Base-by-base conservation (phyloP, 2,329 filamentous ascomycete species). In the Trichoderma koningii region DNA sequence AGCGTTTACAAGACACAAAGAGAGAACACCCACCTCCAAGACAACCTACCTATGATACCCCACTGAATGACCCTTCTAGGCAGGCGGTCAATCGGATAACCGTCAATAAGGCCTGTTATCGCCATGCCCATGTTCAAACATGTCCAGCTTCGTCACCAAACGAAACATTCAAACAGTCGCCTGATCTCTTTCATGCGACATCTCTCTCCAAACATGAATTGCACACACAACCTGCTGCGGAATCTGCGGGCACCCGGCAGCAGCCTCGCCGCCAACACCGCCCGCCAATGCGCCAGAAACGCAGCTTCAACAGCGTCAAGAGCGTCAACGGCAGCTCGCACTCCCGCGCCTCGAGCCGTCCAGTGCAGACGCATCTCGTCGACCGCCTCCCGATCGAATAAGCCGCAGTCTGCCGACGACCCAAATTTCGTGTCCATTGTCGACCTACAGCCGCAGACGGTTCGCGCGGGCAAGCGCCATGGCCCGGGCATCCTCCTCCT, bases 381-480 rank as follows among this genome's bases (percentile, higher is more conserved):
- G 15, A 64, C 69, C 6, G 34, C 68, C 7, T 56, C 67, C 10
- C 67, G 68, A 48, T 65, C 68, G n/a, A 66, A 67, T 52, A 72
- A 71, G 51, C 68, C 66, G 6, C 83, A 85, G 69, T 84, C 86
- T 38, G 89, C 84, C 71, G 92, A 96, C 72, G 86, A 93, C 74
- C 90, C 91, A 1, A 84, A 84, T 74, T 97, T 96, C 80, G 84
- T 87, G 66, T 97, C 93, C 7, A 88, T 97, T 69, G 85, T 97
- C 69, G 94, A 99, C 79, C 89, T 91, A 66, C 93, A 94, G 1
- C 87, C 93, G 0, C 85, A 86, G 70, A 85, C 97, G 41, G 89
- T 98, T 44, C 90, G 92, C 52, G 81, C 87, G 1, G 88, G 90
- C 56, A 84, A 86, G 70, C 81, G 78, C 44, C 93, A 97, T 80